These are phyloP conservation scores for Didymella glomerata DNA, from an alignment of 2,329 filamentous ascomycete genomes.

Conservation along the genomic window DNA sequence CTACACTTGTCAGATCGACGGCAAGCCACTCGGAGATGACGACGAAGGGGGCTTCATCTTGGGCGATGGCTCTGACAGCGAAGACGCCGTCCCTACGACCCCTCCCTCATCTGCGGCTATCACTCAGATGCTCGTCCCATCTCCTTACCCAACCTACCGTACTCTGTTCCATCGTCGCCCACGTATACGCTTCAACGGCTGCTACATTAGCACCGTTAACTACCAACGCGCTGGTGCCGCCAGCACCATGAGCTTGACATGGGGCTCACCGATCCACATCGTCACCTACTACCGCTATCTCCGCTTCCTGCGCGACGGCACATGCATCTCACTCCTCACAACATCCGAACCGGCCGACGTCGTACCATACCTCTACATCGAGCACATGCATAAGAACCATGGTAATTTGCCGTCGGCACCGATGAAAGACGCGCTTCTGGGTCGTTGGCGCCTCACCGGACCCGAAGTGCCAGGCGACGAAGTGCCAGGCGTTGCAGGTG, in stretches of 20 bases:
- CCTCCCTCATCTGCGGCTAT: constrained; percentile 29
- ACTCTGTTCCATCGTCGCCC: constrained; percentile 83
- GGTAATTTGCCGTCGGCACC: constrained; percentile 59
- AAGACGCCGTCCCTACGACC: constrained; percentile 14
- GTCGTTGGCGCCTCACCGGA: constrained; percentile 71
- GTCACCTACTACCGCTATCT: constrained; percentile 98
- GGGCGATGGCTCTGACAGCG: constrained; percentile 33
- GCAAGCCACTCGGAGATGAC: constrained; percentile 54
- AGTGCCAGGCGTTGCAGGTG: constrained; percentile 16
- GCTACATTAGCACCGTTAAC: constrained; percentile 97
- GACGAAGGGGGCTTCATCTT: constrained; percentile 44
- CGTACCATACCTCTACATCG: constrained; percentile 80
- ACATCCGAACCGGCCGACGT: constrained; percentile 86
- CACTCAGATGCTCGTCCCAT: constrained; percentile 47
- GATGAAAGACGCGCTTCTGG: constrained; percentile 73
- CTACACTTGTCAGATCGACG: constrained; percentile 70
- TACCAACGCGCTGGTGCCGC: constrained; percentile 85
- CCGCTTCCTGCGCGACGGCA: constrained; percentile 91
- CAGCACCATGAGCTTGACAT: constrained; percentile 74
- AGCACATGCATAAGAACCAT: constrained; percentile 64
- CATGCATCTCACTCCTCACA: constrained; percentile 79
- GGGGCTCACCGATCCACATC: constrained; percentile 85
- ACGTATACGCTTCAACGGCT: constrained; percentile 90
- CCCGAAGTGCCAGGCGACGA: constrained; percentile 43
- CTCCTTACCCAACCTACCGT: constrained; percentile 57